phyloP scores from a whole-genome alignment of 495 filamentous ascomycete genomes.

The Hypoxylon fuscum region DNA sequence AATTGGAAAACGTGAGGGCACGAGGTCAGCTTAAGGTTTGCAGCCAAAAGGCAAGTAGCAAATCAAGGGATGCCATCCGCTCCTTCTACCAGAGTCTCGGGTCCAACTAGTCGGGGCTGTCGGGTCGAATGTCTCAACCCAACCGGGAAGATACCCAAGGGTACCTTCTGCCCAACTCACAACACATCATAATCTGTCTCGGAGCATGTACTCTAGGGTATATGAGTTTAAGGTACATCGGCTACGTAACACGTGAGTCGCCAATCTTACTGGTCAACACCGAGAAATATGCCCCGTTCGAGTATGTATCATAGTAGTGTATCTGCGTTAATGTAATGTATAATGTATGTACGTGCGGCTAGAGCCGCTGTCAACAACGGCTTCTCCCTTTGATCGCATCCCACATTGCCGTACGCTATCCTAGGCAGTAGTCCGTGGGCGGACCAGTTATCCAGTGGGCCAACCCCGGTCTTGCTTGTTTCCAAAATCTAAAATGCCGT shows the following conservation, averaged over 20 bases:
- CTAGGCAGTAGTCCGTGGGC: constrained; percentile 21
- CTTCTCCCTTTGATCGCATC: constrained; percentile 27
- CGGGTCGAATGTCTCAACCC: constrained; percentile 38
- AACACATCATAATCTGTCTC: constrained; percentile 9
- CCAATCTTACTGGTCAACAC: constrained; percentile 28
- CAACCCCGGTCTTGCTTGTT: constrained; percentile 34
- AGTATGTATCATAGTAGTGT: constrained; percentile 18
- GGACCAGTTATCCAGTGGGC: constrained; percentile 39
- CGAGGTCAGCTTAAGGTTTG: constrained; percentile 49
- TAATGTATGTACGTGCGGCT: constrained; percentile 20
- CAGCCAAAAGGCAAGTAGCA: constrained; percentile 41
- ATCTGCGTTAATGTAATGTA: not conserved
- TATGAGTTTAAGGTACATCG: constrained; percentile 23
- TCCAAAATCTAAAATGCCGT: constrained; percentile 35
- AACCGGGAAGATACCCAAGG: constrained; percentile 34
- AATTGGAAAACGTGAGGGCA: constrained; percentile 24
- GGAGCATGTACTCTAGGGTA: constrained; percentile 26
- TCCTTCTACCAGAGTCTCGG: constrained; percentile 42
- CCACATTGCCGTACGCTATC: constrained; percentile 25
- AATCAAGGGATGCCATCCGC: constrained; percentile 42
- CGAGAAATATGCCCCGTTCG: constrained; percentile 30
- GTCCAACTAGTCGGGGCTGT: constrained; percentile 30
- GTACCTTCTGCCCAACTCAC: constrained; percentile 34
- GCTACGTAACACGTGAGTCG: constrained; percentile 18
- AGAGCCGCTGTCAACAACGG: constrained; percentile 36